Evolutionary conservation across 116 monocot genomes (phyloP), one percentile per base, ranked within the genome.

Genomic region (Posidonia oceanica): DNA sequence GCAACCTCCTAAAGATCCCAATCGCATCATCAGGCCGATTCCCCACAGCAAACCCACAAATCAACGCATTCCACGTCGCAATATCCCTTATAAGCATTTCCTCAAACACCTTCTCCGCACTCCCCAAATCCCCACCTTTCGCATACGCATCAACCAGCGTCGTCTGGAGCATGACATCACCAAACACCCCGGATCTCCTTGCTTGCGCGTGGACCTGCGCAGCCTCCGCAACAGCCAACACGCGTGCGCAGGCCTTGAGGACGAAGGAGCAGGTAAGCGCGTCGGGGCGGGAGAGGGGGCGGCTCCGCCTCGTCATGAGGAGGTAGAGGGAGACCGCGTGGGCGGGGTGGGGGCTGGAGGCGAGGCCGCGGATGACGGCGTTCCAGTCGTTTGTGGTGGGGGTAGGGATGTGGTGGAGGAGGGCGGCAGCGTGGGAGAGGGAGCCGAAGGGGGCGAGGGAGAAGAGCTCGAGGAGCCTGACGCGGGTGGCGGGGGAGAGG

Each of bases 311-410:
- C 64, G 55, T 67, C 72, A 86, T 76, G 69, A 22, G 68, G 64
- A 82, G 17, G 77, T 75, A 87, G 75, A 81, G 75, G 39, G 69
- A 37, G 76, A 96, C 69, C 61, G 95, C 81, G 44, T 39, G 67
- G 36, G 59, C 21, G 52, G 91, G 96, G 53, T 68, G 52, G 41
- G 71, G 52, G 36, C 82, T 61, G 58, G 77, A 39, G 15, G 91
- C 77, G 76, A 83, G 74, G 60, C 83, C 86, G 67, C 96, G 89
- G 63, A 91, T 72, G 75, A 82, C 54, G 71, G 96, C 79, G 81
- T 96, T 96, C 81, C 71, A 85, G 81, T 96, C 91, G 81, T 96
- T 91, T 83, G 91, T 91, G 54, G 79, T 66, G 54, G 80, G 87
- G 67, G 3, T 55, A 48, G 14, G 78, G 66, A 61, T 73, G 75